Evolutionary conservation across 371 early-diverging fungal genomes (phyloP).

Genomic region (Coemansia sp.): DNA sequence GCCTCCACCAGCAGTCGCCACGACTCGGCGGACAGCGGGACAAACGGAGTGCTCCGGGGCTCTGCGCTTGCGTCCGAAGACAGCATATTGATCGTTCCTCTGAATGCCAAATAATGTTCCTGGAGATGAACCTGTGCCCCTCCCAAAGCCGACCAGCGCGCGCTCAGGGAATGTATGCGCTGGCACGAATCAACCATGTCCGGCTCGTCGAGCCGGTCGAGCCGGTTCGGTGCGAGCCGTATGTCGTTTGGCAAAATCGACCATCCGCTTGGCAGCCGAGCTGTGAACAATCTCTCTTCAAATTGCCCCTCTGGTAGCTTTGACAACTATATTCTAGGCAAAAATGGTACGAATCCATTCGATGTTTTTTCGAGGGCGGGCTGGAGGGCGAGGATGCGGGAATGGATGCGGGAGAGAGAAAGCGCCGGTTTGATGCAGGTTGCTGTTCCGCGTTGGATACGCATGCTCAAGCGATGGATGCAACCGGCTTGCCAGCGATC

Average conservation of each 20-base stretch:
- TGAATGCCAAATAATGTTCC: no score
- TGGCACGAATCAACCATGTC: background rate
- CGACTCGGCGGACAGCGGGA: conserved; percentile 35
- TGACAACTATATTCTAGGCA: conserved; percentile 10
- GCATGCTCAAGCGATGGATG: conserved; percentile 1
- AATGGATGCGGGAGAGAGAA: conserved; percentile 13
- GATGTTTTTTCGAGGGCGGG: background rate
- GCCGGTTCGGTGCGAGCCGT: background rate
- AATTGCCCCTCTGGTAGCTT: conserved; percentile 22
- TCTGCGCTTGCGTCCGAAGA: conserved; percentile 8
- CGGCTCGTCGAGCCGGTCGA: conserved; percentile 1
- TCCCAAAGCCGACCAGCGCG: no score
- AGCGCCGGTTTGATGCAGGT: background rate
- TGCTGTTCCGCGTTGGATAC: no score
- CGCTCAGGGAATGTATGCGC: background rate
- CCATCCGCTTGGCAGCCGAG: background rate
- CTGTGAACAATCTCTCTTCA: conserved; percentile 25
- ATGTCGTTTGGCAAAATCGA: background rate
- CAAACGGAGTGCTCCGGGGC: background rate
- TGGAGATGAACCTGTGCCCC: no score
- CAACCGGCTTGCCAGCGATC: no score
- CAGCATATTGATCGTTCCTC: conserved; percentile 2
- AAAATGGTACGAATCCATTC: conserved; percentile 43
- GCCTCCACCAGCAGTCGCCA: conserved; percentile 50
- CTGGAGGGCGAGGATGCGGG: background rate